Evolutionary conservation across 345 rosid genomes (phyloP), one percentile per base, ranked within the genome.

Genomic region (Excoecaria agallocha): DNA sequence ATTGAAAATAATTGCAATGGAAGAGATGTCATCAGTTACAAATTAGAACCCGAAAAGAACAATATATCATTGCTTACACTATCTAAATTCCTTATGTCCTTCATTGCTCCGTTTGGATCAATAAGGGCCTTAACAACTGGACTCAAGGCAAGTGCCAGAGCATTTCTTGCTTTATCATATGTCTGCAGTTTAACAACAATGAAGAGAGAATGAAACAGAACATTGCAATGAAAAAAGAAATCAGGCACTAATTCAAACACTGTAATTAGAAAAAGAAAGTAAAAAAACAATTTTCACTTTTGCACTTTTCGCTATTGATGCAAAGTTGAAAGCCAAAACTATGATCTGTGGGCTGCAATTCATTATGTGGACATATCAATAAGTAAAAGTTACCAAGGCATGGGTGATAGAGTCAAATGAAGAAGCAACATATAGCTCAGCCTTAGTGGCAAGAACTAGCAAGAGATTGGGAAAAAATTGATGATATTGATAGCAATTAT

Each of bases 91-190:
- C 98, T 84, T 81, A 95, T 91, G 78, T 93, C 97, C 73, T 74
- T 81, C 94, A 95, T 82, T 68, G 99, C 98, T 84, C 89, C 99
- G 69, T 95, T 93, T 0, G 99, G 98, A 83, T 89, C 76, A 54
- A 93, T 78, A 43, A 95, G 91, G 78, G 99, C 99, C 85, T 71
- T 93, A 49, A 95, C 98, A 5, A 95, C 98, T 11, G 99, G 98
- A 78, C 99, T 95, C 69, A 95, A 76, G 54, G 98, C 96, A 82
- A 95, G 97, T 57, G 99, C 99, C 61, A 95, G 6, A 7, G 97
- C 92, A 79, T 95, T 95, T 82, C 98, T 95, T 71, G 90, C 90
- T 88, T 92, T 95, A 78, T 92, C 98, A 85, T 91, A 92, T 39
- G 93, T 81, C 98, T 95, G 88, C 79, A 80, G 0, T 43, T 62